Evolutionary conservation across 306 rosid species (phyloP).

Genomic region (Fragaria nilgerrensis): DNA sequence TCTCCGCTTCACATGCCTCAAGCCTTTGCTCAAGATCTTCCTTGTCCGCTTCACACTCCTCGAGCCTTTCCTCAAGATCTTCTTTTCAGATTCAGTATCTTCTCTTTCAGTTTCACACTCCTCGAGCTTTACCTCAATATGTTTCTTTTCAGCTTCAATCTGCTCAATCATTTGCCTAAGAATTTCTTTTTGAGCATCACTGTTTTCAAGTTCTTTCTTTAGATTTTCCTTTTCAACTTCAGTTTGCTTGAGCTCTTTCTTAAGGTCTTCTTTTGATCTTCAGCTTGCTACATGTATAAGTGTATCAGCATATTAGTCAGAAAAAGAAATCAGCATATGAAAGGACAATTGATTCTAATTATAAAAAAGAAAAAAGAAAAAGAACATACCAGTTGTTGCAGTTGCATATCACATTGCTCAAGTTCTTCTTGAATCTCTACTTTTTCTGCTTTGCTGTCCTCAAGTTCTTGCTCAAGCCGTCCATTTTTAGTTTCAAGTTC

Average conservation of each 20-base stretch:
- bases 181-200: slow-evolving; percentile 34
- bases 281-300: background rate
- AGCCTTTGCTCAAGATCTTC: slow-evolving; percentile 3
- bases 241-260: background rate
- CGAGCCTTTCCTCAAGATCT: slow-evolving; percentile 27
- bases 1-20: background rate
- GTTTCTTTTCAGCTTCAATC: background rate
- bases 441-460: background rate
- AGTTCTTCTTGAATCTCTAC: background rate
- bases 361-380: background rate
- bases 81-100: slow-evolving; percentile 46
- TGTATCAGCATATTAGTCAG: background rate
- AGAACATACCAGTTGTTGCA: background rate
- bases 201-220: background rate
- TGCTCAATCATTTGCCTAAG: background rate
- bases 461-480: background rate
- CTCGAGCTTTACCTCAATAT: slow-evolving; percentile 27
- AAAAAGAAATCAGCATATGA: background rate
- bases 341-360: background rate
- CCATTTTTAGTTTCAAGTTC: background rate
- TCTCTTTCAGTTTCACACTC: slow-evolving; percentile 48
- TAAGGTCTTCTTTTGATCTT: background rate
- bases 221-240: slow-evolving; percentile 21
- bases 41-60: background rate
- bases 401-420: background rate